phyloP scores from a whole-genome alignment of 495 filamentous ascomycete genomes.

The Penicillium canariense region DNA sequence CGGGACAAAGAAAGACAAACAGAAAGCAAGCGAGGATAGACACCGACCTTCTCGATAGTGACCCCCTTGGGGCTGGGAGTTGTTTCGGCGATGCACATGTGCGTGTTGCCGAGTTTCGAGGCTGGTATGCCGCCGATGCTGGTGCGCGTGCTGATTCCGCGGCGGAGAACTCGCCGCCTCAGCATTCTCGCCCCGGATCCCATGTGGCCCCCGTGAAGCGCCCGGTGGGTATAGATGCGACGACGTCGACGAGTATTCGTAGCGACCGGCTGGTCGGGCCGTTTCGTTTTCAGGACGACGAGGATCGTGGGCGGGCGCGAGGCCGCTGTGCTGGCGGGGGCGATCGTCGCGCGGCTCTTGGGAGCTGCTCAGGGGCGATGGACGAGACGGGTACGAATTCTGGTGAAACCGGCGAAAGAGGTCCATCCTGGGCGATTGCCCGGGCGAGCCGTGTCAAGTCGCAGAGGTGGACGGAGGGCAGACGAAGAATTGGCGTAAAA shows the following conservation, averaged over 20 bases:
- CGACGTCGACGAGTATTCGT: slow-evolving; percentile 25
- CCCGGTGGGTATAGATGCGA: slow-evolving; percentile 18
- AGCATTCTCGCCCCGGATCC: slow-evolving; percentile 14
- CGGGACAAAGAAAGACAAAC: slow-evolving; percentile 1
- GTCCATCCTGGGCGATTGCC: slow-evolving; percentile 16
- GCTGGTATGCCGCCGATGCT: slow-evolving; percentile 24
- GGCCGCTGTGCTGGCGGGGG: slow-evolving; percentile 16
- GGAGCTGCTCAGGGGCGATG: slow-evolving; percentile 24
- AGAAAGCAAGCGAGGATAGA: neutral
- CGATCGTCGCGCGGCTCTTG: slow-evolving; percentile 29
- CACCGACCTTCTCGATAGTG: slow-evolving; percentile 34
- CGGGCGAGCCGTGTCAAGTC: neutral
- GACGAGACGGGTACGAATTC: slow-evolving; percentile 24
- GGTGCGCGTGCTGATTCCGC: slow-evolving; percentile 17
- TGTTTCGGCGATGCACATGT: slow-evolving; percentile 25
- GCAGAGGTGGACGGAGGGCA: neutral
- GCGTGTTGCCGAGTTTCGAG: slow-evolving; percentile 21
- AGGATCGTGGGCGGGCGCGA: slow-evolving; percentile 21
- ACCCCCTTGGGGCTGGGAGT: slow-evolving; percentile 24
- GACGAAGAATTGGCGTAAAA: neutral
- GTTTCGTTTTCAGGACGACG: slow-evolving; percentile 29
- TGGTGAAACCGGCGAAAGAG: slow-evolving; percentile 19
- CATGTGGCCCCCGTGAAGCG: slow-evolving; percentile 9
- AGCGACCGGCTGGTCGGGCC: slow-evolving; percentile 22
- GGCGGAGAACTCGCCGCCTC: slow-evolving; percentile 22